Percentiles rank a stretch among this genome's conserved stretches.
Evolutionary conservation across 495 filamentous ascomycete genomes (phyloP).

Genomic region (Xylaria palmicola): DNA sequence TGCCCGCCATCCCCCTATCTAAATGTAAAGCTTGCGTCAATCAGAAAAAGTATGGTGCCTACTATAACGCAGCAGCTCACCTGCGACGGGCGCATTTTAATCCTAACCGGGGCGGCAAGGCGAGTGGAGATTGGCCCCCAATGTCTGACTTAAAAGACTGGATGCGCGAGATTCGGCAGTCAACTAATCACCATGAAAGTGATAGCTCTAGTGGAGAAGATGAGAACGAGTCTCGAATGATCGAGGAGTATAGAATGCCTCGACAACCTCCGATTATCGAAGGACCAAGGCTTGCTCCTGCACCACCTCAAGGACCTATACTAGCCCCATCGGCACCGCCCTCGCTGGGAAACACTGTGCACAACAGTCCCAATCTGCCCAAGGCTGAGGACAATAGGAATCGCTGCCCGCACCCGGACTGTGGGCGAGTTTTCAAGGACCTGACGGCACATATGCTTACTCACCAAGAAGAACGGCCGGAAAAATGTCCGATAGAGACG

Average conservation of each 20-base stretch:
- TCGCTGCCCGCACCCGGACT: constrained; percentile 78
- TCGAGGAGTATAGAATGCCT: constrained; percentile 41
- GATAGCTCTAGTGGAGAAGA: constrained; percentile 49
- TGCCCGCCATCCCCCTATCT: constrained; percentile 65
- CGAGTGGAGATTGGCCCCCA: constrained; percentile 78
- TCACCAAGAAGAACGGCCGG: constrained; percentile 88
- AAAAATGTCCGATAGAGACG: constrained; percentile 93
- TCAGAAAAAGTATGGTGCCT: constrained; percentile 83
- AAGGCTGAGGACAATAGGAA: constrained; percentile 36
- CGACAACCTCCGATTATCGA: constrained; percentile 41
- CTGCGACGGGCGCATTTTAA: constrained; percentile 86
- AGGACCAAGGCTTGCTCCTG: constrained; percentile 41
- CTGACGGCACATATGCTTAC: constrained; percentile 96
- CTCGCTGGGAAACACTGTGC: constrained; percentile 30
- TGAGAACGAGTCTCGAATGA: constrained; percentile 41
- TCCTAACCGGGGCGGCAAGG: constrained; percentile 76
- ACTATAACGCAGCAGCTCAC: constrained; percentile 96
- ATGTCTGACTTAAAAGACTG: constrained; percentile 85
- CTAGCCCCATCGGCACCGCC: constrained; percentile 30
- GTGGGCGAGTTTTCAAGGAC: constrained; percentile 87
- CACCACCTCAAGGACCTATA: constrained; percentile 34
- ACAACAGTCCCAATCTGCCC: constrained; percentile 29
- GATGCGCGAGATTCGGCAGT: constrained; percentile 72
- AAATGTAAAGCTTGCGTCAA: constrained; percentile 87
- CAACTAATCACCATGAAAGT: constrained; percentile 46